Conservation (phyloP, 2,329 filamentous ascomycete genomes). For the Aspergillus awamori region DNA sequence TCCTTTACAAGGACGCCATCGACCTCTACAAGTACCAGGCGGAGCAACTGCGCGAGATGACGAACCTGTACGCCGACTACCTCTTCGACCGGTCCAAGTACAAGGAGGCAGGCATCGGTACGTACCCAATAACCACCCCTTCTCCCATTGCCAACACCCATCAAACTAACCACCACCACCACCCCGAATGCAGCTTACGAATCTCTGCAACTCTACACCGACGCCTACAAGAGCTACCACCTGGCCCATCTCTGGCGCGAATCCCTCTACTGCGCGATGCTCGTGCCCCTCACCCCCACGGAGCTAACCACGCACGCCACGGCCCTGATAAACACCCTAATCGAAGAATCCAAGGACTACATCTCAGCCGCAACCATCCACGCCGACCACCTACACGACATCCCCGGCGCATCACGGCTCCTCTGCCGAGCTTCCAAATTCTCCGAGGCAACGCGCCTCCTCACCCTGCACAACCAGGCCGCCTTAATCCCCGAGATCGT, state of each 20-base stretch:
- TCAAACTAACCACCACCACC: slow-evolving; percentile 4
- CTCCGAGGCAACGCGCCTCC: slow-evolving; percentile 80
- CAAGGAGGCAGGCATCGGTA: slow-evolving; percentile 77
- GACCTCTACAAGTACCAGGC: slow-evolving; percentile 81
- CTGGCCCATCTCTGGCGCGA: slow-evolving; percentile 89
- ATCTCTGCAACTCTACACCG: slow-evolving; percentile 71
- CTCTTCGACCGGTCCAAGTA: slow-evolving; percentile 75
- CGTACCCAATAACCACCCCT: slow-evolving; percentile 13
- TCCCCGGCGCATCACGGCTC: slow-evolving; percentile 70
- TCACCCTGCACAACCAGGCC: slow-evolving; percentile 62
- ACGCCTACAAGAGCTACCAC: slow-evolving; percentile 81
- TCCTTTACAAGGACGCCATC: slow-evolving; percentile 76
- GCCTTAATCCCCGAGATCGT: slow-evolving; percentile 69
- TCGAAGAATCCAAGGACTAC: slow-evolving; percentile 80
- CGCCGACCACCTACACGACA: slow-evolving; percentile 75
- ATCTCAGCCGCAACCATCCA: slow-evolving; percentile 76
- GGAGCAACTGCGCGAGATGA: slow-evolving; percentile 67
- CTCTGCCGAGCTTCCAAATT: slow-evolving; percentile 89
- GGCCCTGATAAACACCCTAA: slow-evolving; percentile 74
- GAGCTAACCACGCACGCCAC: slow-evolving; percentile 70
- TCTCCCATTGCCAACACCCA: not conserved
- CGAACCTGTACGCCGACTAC: slow-evolving; percentile 75
- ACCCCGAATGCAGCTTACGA: slow-evolving; percentile 66
- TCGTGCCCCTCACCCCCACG: slow-evolving; percentile 63
- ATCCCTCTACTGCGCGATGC: slow-evolving; percentile 76